Conservation (phyloP, 1,284 basidiomycete genomes). For the Melampsora americana region DNA sequence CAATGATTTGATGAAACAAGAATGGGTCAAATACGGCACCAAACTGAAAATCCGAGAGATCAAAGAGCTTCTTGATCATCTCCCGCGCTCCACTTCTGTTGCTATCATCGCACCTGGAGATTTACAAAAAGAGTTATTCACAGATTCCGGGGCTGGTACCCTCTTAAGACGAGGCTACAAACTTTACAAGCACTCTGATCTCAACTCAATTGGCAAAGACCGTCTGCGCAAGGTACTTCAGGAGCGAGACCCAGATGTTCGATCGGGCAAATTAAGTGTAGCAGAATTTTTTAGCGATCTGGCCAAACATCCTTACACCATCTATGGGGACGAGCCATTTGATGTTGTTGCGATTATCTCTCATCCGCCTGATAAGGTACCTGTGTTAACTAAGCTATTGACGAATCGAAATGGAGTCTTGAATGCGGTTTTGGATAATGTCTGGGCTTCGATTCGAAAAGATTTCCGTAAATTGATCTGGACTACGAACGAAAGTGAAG, state of each 20-base stretch:
- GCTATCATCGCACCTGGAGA: conserved; percentile 92
- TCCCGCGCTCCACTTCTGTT: conserved; percentile 94
- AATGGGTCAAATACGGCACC: conserved; percentile 99
- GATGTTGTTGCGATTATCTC: conserved; percentile 93
- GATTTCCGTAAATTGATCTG: conserved; percentile 93
- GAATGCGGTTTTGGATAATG: conserved; percentile 94
- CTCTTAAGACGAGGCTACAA: conserved; percentile 97
- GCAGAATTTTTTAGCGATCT: conserved; percentile 82
- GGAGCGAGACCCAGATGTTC: conserved; percentile 89
- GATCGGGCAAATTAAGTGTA: conserved; percentile 77
- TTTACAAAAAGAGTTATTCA: conserved; percentile 97
- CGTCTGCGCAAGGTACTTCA: conserved; percentile 86
- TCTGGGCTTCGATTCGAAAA: conserved; percentile 91
- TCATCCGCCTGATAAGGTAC: conserved; percentile 81
- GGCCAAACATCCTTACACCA: conserved; percentile 69
- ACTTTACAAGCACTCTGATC: conserved; percentile 79
- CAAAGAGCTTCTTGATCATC: conserved; percentile 97
- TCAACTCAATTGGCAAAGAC: conserved; percentile 84
- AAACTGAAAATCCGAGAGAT: conserved; percentile 99
- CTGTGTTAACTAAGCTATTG: conserved; percentile 89
- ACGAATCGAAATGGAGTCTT: conserved; percentile 81
- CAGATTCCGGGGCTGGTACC: conserved; percentile 94
- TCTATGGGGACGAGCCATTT: conserved; percentile 96
- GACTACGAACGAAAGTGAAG: conserved; percentile 87
- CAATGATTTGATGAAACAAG: conserved; percentile 90